Conservation (phyloP, 1,284 basidiomycete genomes). For the Microbotryomycetes sp. region DNA sequence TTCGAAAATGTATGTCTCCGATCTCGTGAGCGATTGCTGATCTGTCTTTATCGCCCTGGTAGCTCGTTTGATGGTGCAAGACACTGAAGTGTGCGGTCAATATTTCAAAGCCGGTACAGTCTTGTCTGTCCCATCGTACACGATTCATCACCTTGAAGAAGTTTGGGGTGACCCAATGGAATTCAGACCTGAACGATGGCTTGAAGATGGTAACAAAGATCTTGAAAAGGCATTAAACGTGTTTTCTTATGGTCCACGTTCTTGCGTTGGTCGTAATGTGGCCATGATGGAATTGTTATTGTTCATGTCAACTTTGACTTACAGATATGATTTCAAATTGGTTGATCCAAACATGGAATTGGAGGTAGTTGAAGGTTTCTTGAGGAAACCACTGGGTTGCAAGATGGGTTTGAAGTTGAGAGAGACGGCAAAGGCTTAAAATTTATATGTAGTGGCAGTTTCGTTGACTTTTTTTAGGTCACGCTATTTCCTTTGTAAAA, state of each 20-base stretch:
- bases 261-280: conserved; percentile 45
- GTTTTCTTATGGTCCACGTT: conserved; percentile 50
- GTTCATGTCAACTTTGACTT: conserved; percentile 64
- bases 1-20: background rate
- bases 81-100: conserved; percentile 55
- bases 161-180: conserved; percentile 65
- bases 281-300: conserved; percentile 64
- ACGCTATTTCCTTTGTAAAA: too few relatives aligned
- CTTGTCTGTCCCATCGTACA: conserved; percentile 52
- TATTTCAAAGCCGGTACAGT: conserved; percentile 59
- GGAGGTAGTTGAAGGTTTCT: conserved; percentile 65
- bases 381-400: conserved; percentile 51
- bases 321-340: conserved; percentile 55
- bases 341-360: conserved; percentile 47
- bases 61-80: conserved; percentile 65
- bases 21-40: background rate
- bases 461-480: too few relatives aligned
- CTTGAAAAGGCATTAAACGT: conserved; percentile 69
- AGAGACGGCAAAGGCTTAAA: background rate
- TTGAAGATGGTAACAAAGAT: conserved; percentile 55
- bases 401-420: conserved; percentile 15
- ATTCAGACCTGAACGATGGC: conserved; percentile 64
- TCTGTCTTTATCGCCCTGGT: background rate
- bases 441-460: too few relatives aligned
- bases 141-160: conserved; percentile 62